A percentile compares a stretch with the other conserved stretches of the same genome.
Evolutionary conservation across 495 filamentous ascomycete genomes (phyloP).

Genomic region (Penicillium pancosmium): DNA sequence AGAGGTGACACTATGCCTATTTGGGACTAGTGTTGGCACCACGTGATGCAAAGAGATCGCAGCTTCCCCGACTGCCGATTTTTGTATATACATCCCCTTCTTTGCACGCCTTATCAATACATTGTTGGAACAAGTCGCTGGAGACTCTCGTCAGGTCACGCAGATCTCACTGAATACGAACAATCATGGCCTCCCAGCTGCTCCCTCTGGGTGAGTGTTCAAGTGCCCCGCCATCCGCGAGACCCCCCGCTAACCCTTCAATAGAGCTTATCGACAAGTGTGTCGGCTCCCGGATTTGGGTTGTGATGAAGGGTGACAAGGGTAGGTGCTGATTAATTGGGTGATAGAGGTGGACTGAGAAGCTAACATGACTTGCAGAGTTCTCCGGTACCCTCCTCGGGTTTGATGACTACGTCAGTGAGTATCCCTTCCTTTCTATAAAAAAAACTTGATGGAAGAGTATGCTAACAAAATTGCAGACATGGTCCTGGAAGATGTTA

Average conservation of each 20-base stretch:
- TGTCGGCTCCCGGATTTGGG: conserved; percentile 96
- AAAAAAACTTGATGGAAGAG: background rate
- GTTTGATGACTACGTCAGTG: conserved; percentile 99
- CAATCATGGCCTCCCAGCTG: conserved; percentile 74
- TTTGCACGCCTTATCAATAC: no score
- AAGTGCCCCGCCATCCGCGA: conserved; percentile 5
- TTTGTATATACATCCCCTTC: background rate
- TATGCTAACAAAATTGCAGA: conserved; percentile 55
- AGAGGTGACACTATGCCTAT: conserved; percentile 13
- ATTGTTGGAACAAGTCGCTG: background rate
- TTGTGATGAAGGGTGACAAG: conserved; percentile 99
- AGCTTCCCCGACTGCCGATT: conserved; percentile 1
- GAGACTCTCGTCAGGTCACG: background rate
- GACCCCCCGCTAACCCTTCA: conserved; percentile 23
- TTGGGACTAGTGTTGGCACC: conserved; percentile 21
- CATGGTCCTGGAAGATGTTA: conserved; percentile 97
- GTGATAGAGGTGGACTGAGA: background rate
- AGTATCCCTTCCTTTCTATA: conserved; percentile 45
- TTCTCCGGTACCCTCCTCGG: conserved; percentile 92
- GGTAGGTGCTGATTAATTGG: conserved; percentile 49
- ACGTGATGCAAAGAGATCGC: conserved; percentile 19
- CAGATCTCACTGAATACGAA: background rate
- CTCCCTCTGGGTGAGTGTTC: conserved; percentile 67
- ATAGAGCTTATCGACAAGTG: conserved; percentile 98
- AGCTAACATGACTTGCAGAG: conserved; percentile 53